A percentile compares a stretch with the other conserved stretches of the same genome.
Evolutionary conservation across 352 stramenopile genomes (phyloP).

Genomic region (Phytopythium litorale): DNA sequence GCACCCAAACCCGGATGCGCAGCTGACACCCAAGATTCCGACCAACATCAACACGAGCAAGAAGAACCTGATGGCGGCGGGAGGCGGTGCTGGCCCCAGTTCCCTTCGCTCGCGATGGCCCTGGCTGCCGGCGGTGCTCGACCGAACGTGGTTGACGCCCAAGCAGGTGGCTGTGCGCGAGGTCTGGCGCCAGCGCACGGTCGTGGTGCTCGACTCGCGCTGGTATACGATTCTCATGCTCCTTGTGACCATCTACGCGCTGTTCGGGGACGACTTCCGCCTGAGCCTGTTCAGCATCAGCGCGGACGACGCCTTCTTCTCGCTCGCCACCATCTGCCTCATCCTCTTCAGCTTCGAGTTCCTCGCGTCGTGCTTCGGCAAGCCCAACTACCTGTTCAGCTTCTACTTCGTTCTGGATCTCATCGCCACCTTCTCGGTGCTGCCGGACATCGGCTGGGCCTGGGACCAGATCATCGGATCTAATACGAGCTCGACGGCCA

Average conservation of each 20-base stretch:
- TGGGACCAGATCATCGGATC: conserved; percentile 71
- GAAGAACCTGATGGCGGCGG: conserved; percentile 8
- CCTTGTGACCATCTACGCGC: conserved; percentile 88
- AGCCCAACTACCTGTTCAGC: conserved; percentile 75
- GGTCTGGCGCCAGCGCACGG: conserved; percentile 31
- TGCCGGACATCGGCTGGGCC: conserved; percentile 84
- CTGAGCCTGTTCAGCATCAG: conserved; percentile 61
- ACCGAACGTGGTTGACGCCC: conserved; percentile 15
- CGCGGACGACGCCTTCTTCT: conserved; percentile 82
- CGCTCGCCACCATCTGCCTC: conserved; percentile 84
- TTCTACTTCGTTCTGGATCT: conserved; percentile 92
- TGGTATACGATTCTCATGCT: conserved; percentile 84
- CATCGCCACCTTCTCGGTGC: conserved; percentile 78
- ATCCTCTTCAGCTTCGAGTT: conserved; percentile 90
- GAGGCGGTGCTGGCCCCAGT: conserved; percentile 4
- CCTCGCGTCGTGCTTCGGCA: conserved; percentile 62
- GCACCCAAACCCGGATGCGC: conserved; percentile 50
- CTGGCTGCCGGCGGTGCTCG: conserved; percentile 12
- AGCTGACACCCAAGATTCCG: conserved; percentile 58
- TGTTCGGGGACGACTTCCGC: conserved; percentile 92
- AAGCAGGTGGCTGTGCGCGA: conserved; percentile 40
- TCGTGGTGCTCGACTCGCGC: conserved; percentile 66
- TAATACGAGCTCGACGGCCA: conserved; percentile 40
- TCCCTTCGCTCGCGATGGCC: conserved; percentile 7
- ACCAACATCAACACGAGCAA: conserved; percentile 35